Evolutionary conservation across 176 grass and related monocot species (phyloP).

Genomic region (Aegilops speltoides): DNA sequence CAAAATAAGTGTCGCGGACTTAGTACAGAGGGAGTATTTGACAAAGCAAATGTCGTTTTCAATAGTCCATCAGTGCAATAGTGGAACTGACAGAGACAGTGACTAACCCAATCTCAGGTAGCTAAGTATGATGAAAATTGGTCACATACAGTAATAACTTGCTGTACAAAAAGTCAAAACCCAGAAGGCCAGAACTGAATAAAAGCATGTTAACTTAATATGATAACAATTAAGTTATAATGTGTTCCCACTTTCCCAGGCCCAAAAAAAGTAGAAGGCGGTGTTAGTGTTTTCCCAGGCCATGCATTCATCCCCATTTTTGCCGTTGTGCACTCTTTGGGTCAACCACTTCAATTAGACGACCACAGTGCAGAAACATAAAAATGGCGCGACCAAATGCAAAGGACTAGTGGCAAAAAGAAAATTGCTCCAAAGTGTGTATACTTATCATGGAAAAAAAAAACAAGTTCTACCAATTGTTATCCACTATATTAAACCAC

Average conservation of each 20-base stretch:
- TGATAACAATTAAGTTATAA: neutral
- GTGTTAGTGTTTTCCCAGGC: neutral
- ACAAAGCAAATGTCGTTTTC: neutral
- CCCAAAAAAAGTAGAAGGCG: neutral
- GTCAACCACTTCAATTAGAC: neutral
- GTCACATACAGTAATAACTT: neutral
- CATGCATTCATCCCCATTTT: neutral
- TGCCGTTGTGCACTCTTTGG: neutral
- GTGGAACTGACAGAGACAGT: neutral
- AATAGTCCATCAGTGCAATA: neutral
- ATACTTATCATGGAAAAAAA: neutral
- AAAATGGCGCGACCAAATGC: neutral
- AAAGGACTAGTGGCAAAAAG: neutral
- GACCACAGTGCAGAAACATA: neutral
- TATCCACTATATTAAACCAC: conserved; percentile 9
- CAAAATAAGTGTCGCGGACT: no score
- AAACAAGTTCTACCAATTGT: neutral
- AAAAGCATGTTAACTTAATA: conserved; percentile 6
- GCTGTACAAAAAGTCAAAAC: neutral
- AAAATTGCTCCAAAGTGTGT: neutral
- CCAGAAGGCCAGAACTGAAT: neutral
- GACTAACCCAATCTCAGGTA: neutral
- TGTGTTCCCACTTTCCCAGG: neutral
- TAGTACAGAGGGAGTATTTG: no score
- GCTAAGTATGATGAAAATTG: neutral